Conservation (phyloP, 208 protist species). For the Phytomonas serpens region DNA sequence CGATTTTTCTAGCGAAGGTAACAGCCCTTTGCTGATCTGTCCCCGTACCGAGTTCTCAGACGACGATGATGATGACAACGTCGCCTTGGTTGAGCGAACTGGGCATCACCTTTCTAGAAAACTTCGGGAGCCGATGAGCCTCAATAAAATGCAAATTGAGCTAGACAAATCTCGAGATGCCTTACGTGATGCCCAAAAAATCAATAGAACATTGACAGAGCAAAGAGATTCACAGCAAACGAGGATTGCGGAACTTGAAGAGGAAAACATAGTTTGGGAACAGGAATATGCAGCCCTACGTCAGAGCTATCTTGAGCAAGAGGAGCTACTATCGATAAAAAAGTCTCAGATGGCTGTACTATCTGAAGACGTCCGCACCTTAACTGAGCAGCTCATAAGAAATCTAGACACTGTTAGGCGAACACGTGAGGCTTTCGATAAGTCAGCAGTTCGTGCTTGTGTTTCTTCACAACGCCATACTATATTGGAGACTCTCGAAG, state of each 20-base stretch:
- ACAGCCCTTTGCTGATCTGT: not conserved
- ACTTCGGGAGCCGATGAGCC: not conserved
- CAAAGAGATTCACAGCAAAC: conserved; percentile 18
- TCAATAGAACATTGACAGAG: not conserved
- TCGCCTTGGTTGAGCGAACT: not conserved
- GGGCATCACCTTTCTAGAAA: not conserved
- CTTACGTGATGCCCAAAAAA: not conserved
- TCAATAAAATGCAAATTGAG: not conserved
- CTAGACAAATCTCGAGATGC: not conserved
- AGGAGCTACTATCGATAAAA: not conserved
- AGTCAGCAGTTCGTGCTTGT: conserved; percentile 4
- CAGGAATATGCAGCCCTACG: conserved; percentile 30
- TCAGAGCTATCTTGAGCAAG: conserved; percentile 22
- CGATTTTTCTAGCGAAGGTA: not conserved
- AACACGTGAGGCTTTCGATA: not conserved
- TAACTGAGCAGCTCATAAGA: not conserved
- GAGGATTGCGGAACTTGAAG: conserved; percentile 21
- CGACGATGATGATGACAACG: not conserved
- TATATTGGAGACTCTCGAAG: not conserved
- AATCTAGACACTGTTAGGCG: not conserved
- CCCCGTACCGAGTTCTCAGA: not conserved
- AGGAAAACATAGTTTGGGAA: conserved; percentile 70
- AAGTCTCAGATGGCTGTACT: not conserved
- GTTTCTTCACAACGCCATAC: not conserved
- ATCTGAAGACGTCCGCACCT: not conserved